Evolutionary conservation across 352 stramenopile genomes (phyloP), one percentile per base, ranked within the genome.

Genomic region (Paralagenidium karlingii): DNA sequence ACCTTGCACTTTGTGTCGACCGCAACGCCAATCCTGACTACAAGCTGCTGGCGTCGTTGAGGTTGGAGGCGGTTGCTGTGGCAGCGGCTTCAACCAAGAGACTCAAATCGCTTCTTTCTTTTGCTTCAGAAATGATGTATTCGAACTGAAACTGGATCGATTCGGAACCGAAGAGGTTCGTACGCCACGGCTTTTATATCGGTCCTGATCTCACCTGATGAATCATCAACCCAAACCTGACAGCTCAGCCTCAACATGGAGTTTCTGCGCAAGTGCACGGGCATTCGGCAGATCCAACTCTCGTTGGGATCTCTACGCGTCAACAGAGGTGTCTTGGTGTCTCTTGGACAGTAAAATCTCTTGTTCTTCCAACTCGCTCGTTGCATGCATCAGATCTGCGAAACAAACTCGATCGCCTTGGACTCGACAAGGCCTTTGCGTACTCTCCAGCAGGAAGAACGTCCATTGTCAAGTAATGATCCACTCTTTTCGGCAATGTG

Each of bases 341-440:
- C 28, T 19, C 3, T 37, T 18, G 16, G 21, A 26, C 12, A 22
- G 8, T 40, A 15, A 22, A 24, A 7, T 30, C 22, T 22, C 25
- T 8, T 33, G 4, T 7, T 31, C 27, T 9, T 31, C 9, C 13
- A 13, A 13, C 13, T 31, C 27, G 9, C 9, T 31, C 9, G 9
- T 31, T 31, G 27, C 15, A 44, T 38, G 3, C 22, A 8, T 24
- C 27, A 83, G 69, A 76, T 41, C 46, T 78, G 33, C 50, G 65
- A 2, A 69, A 62, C 34, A 83, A 81, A 40, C 73, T 83, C 42
- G 55, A 79, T 11, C 64, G 69, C 9, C 50, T 83, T 16, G 64
- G 64, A 5, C 33, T 81, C 26, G 61, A 69, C 33, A 53, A 51
- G 39, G 47, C 62, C 5, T 58, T 49, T 8, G 67, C 66, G 3